Base-by-base conservation (phyloP, 108 stramenopile genomes). In the Skeletonema tropicum region DNA sequence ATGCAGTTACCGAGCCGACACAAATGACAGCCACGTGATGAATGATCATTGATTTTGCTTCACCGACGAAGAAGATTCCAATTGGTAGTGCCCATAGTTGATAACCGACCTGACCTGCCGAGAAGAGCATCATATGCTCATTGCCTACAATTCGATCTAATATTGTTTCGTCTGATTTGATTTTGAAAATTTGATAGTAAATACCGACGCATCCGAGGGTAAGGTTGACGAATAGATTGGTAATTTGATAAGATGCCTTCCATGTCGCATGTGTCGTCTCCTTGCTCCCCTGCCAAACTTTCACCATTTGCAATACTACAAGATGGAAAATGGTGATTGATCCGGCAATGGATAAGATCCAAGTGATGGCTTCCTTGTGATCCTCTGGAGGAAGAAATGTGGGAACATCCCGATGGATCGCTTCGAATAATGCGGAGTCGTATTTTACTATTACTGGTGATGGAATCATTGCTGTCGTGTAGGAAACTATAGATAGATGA, bases 1-100 rank as follows among this genome's bases (percentile, higher is more conserved):
- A 89, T 4, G 77, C 75, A 0, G 81, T 71, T 31, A 83, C 60
- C 29, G 67, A 46, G 0, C 79, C 65, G 3, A 87, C 80, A 30
- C 83, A 72, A 48, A 92, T 77, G 61, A 90, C 89, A 1, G 89
- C 76, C 10, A 86, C 26, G 52, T 94, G 93, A 85, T 94, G 93
- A 5, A 80, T 26, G 11, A 94, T 75, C 90, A 94, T 94, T 41
- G 83, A 66, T 9, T 55, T 68, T 14, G 74, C 58, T 79, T 94
- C 93, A 10, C 74, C 61, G 8, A 89, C 85, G 26, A 65, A 71
- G 11, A 85, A 67, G 6, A 82, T 26, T 19, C 90, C 90, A 13
- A 92, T 65, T 1, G 91, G 90, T 1, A 91, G 74, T 0, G 87
- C 87, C 90, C 90, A 94, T 10, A 91, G 25, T 31, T 94, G 85